A percentile compares a stretch with the other conserved stretches of the same genome.
Evolutionary conservation across 495 filamentous ascomycete genomes (phyloP).

Genomic region (Penicillium waksmanii): DNA sequence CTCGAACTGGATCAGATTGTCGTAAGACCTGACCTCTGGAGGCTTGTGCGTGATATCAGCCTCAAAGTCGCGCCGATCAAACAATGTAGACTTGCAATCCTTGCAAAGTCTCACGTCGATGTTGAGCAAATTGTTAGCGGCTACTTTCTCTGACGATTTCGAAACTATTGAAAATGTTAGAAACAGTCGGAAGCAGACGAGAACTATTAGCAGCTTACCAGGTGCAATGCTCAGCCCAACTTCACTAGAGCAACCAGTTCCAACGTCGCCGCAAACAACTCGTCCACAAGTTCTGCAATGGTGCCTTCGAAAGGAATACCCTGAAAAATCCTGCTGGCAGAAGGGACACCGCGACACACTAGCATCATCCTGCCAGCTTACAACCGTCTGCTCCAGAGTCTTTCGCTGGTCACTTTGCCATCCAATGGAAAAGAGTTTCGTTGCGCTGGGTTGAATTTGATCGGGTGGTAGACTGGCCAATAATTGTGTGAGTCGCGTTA

Average conservation of each 20-base stretch:
- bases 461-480: constrained; percentile 72
- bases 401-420: constrained; percentile 71
- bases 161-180: constrained; percentile 42
- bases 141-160: constrained; percentile 63
- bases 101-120: constrained; percentile 90
- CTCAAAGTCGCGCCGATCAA: constrained; percentile 81
- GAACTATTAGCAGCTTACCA: constrained; percentile 53
- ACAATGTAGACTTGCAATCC: constrained; percentile 83
- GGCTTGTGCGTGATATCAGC: constrained; percentile 69
- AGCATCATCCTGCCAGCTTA: constrained; percentile 93
- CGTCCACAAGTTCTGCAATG: constrained; percentile 92
- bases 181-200: constrained; percentile 1
- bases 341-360: constrained; percentile 82
- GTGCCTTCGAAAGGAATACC: constrained; percentile 86
- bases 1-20: constrained; percentile 88
- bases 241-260: constrained; percentile 83
- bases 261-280: constrained; percentile 86
- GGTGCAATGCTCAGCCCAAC: constrained; percentile 76
- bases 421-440: constrained; percentile 60
- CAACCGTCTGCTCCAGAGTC: constrained; percentile 83
- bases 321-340: constrained; percentile 91
- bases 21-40: constrained; percentile 78
- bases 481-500: constrained; percentile 87
- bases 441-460: constrained; percentile 48
- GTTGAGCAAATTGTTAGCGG: constrained; percentile 54